Evolutionary conservation across 495 filamentous ascomycete genomes (phyloP), one percentile per base, ranked within the genome.

Genomic region (Delitschia confertaspora): DNA sequence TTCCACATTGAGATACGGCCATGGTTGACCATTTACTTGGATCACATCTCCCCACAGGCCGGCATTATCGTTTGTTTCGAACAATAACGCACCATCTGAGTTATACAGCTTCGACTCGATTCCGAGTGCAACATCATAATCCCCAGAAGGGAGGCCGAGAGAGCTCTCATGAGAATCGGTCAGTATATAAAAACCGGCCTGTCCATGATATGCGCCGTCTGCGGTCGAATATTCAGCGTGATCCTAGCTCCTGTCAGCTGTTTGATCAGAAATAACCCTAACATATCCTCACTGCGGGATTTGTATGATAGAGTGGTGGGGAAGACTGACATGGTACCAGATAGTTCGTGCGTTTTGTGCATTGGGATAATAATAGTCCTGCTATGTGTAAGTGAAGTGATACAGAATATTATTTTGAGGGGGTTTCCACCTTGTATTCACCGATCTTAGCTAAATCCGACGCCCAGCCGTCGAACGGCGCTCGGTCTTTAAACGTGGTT

Each of bases 341-440:
- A 70, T 47, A 1, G 68, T 64, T n/a, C 71, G 60, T 3, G 59
- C 66, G 25, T 58, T 39, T 36, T 74, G 66, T 21, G 54, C 53
- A 53, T 74, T 74, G 19, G 71, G 70, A 53, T 69, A 74, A 44
- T 72, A 74, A 56, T 74, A 75, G 50, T 74, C 51, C 36, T 35
- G 14, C 13, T 27, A 31, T 2, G 21, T 36, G 1, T 39, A 14
- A 39, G 21, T 13, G 3, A 9, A 37, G 14, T 13, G 6, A 20
- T 18, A n/a, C 17, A 19, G 6, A 10, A 8, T 27, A 2, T n/a
- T 18, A 18, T 10, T 17, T 14, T 11, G 13, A 37, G 13, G 8
- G 20, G 3, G 3, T 3, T 8, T 3, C 19, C 32, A 49, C 71
- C 49, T 73, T 72, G 60, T 68, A 75, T 49, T 73, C 48, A 22